Conservation (phyloP, 106 monocot species). For the Phalaenopsis aphrodite region DNA sequence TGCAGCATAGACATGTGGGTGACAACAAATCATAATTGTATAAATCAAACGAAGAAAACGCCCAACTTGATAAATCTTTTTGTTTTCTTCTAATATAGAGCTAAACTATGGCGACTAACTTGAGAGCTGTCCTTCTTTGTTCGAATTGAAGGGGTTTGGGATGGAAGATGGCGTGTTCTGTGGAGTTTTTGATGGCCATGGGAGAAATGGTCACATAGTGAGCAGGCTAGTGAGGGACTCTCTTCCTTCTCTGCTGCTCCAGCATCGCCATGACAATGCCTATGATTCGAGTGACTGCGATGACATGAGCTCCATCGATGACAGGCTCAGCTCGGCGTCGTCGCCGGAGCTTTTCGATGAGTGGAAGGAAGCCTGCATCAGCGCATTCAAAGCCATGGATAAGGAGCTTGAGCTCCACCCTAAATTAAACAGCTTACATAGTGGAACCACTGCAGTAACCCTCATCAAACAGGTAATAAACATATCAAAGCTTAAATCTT, state of each 20-base stretch:
- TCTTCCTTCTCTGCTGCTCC: constrained; percentile 59
- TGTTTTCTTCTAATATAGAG: neutral
- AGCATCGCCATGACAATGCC: constrained; percentile 20
- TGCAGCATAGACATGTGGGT: neutral
- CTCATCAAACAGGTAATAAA: constrained; percentile 61
- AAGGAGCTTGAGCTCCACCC: constrained; percentile 44
- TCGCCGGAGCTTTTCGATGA: constrained; percentile 65
- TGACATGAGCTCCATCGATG: constrained; percentile 23
- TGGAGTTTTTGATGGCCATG: constrained; percentile 95
- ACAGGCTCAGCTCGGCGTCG: constrained; percentile 19
- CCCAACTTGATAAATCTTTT: no score
- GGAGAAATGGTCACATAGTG: constrained; percentile 68
- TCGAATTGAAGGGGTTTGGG: constrained; percentile 56
- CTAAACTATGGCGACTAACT: neutral
- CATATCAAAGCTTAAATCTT: neutral
- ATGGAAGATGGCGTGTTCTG: constrained; percentile 68
- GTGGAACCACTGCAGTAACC: constrained; percentile 78
- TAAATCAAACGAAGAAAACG: neutral
- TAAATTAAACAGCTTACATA: constrained; percentile 48
- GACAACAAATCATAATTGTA: neutral
- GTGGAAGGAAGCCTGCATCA: constrained; percentile 73
- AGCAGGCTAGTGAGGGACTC: constrained; percentile 69
- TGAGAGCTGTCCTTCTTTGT: neutral
- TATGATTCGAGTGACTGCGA: constrained; percentile 16
- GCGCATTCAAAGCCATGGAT: constrained; percentile 84